Conservation (phyloP, 345 rosid genomes). For the Sisymbrium irio region DNA sequence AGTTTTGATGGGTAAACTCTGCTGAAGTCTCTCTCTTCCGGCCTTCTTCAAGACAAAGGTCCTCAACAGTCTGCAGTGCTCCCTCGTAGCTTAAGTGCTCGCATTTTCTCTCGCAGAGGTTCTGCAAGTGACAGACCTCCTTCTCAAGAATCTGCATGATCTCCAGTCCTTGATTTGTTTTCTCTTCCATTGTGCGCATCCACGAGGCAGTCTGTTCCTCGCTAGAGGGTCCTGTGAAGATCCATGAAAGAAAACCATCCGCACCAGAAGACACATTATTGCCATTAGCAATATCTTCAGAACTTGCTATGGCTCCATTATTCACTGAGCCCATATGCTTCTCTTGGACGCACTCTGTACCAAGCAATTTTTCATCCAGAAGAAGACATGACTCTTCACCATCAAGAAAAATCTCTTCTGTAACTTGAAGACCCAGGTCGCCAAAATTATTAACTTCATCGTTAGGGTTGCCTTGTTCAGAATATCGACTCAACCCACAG, state of each 20-base stretch:
- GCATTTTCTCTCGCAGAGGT: constrained; percentile 77
- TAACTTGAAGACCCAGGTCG: constrained; percentile 38
- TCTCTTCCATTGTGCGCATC: constrained; percentile 69
- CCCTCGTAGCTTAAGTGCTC: constrained; percentile 78
- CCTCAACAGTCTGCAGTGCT: constrained; percentile 81
- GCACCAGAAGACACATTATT: constrained; percentile 38
- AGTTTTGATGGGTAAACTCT: constrained; percentile 54
- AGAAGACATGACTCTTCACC: constrained; percentile 56
- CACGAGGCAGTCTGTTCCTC: constrained; percentile 64
- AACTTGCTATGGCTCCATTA: constrained; percentile 32
- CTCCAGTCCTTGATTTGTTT: constrained; percentile 66
- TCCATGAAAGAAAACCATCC: constrained; percentile 76
- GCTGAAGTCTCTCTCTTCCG: constrained; percentile 66
- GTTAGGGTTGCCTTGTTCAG: constrained; percentile 50
- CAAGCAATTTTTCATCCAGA: constrained; percentile 55
- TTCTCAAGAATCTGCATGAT: constrained; percentile 76
- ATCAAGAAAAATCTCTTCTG: constrained; percentile 62
- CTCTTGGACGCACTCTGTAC: constrained; percentile 33
- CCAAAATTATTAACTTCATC: constrained; percentile 44
- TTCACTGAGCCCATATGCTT: constrained; percentile 27
- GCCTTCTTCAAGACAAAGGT: constrained; percentile 78
- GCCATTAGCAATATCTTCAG: constrained; percentile 35
- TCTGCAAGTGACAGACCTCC: constrained; percentile 71
- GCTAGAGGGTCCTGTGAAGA: constrained; percentile 73
- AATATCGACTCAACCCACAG: constrained; percentile 68